These are phyloP conservation scores for Erodium moschatum DNA, from an alignment of 441 rosid genomes.

Conservation along the genomic window DNA sequence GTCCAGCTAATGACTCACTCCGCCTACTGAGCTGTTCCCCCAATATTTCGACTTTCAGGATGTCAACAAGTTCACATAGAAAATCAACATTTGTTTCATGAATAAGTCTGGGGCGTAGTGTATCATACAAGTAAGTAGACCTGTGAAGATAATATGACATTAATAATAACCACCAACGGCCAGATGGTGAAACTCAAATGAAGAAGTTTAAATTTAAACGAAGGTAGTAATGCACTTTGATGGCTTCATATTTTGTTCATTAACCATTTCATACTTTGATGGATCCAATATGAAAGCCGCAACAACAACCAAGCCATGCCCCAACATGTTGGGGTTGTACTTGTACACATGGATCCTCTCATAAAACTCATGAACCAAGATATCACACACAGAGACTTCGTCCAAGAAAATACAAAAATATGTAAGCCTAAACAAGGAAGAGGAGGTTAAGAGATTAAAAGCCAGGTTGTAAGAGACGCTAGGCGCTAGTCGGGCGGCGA, in stretches of 20 bases:
- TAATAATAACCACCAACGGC: neutral
- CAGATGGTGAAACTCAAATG: slow-evolving; percentile 1
- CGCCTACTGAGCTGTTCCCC: slow-evolving; percentile 76
- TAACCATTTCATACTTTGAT: neutral
- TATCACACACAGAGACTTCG: neutral
- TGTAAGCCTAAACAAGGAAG: neutral
- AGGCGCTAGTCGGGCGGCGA: no score
- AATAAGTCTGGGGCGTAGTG: slow-evolving; percentile 85
- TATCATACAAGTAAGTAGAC: slow-evolving; percentile 84
- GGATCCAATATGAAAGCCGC: neutral
- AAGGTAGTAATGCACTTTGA: slow-evolving; percentile 3
- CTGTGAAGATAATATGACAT: slow-evolving; percentile 30
- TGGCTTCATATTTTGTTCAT: neutral
- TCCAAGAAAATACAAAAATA: neutral
- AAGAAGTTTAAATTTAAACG: neutral
- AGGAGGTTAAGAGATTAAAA: neutral
- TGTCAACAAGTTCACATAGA: slow-evolving; percentile 89
- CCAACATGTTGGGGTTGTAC: neutral
- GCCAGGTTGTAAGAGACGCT: no score
- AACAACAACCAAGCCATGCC: neutral
- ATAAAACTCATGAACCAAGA: neutral
- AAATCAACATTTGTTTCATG: slow-evolving; percentile 80
- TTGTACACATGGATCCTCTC: neutral
- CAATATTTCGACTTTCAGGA: slow-evolving; percentile 86
- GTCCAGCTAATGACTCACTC: slow-evolving; percentile 71